Evolutionary conservation across 176 grass and related monocot species (phyloP), one percentile per base, ranked within the genome.

Genomic region (Oryza punctata): DNA sequence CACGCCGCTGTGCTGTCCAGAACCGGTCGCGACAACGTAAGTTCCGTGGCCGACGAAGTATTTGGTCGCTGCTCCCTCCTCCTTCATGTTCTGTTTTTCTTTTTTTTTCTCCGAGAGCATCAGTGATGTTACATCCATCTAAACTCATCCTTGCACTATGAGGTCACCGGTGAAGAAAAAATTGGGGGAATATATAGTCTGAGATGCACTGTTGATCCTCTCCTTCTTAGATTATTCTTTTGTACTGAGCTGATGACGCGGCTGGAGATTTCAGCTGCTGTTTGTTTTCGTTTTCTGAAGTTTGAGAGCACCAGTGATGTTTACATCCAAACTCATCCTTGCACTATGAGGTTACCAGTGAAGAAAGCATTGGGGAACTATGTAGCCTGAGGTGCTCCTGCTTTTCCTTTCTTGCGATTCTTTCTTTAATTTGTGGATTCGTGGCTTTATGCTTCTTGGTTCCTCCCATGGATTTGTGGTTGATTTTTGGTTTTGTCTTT

Each of bases 61-160:
- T 16, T 26, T 23, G 1, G 6, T 26, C 38, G 57, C 69, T 11
- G 2, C 8, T 26, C 25, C 27, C 15, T 6, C 47, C 14, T 18
- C 47, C 15, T 50, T 4, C 47, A 11, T 50, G 4, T 6, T 10
- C 14, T 6, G 15, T 10, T 47, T 67, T 35, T 5, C 33, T 35
- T 35, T 57, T 5, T 24, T 3, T 21, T 47, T 6, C 10, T 6
- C 10, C 3, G 59, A 2, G 78, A 78, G 85, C 81, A 81, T 78
- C 77, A 5, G 67, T 88, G 85, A 88, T 88, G 81, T 73, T 80
- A 79, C 76, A 88, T 80, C 81, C 89, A 47, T 54, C 46, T 75
- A 65, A 50, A 81, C 75, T 87, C 81, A 88, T 88, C 89, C 85
- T 88, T 91, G 82, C 77, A 88, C 82, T 90, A 83, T 75, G 84